phyloP scores from a whole-genome alignment of 2,329 filamentous ascomycete genomes.

The Sclerotiophoma versabilis region DNA sequence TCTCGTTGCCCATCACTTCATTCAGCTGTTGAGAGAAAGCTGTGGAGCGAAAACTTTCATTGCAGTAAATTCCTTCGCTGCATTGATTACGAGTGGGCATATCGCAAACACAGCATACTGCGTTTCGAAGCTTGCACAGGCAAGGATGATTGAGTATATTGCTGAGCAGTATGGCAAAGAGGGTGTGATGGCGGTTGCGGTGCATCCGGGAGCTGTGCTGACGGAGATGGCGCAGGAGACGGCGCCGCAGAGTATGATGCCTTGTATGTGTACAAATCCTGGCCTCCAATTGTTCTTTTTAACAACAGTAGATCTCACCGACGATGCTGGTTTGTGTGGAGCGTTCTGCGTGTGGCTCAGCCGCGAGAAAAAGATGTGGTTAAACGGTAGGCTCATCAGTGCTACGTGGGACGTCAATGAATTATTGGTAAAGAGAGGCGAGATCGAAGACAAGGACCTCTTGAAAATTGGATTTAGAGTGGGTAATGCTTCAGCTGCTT shows the following conservation, averaged over 20 bases:
- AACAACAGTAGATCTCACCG: conserved; percentile 31
- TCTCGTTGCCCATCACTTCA: conserved; percentile 46
- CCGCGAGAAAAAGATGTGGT: conserved; percentile 39
- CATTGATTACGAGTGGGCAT: conserved; percentile 47
- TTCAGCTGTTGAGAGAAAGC: conserved; percentile 35
- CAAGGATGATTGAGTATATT: conserved; percentile 35
- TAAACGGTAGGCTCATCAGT: conserved; percentile 38
- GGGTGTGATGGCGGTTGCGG: conserved; percentile 32
- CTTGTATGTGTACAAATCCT: conserved; percentile 25
- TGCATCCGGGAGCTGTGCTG: conserved; percentile 42
- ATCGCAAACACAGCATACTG: conserved; percentile 50
- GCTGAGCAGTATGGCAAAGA: conserved; percentile 33
- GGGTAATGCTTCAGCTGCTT: conserved; percentile 4
- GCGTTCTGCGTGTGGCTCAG: conserved; percentile 45
- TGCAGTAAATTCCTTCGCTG: conserved; percentile 40
- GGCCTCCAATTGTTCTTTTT: background rate
- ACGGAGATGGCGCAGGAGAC: conserved; percentile 38
- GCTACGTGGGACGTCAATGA: conserved; percentile 45
- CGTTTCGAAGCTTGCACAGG: conserved; percentile 41
- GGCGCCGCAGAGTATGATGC: conserved; percentile 35
- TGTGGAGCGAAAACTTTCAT: conserved; percentile 34
- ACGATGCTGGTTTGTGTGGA: conserved; percentile 40
- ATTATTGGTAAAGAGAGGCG: conserved; percentile 26
- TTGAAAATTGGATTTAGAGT: conserved; percentile 39
- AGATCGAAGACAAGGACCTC: conserved; percentile 34